phyloP scores from a whole-genome alignment of 768 basidiomycete species.

The Dacryopinax primogenitus region DNA sequence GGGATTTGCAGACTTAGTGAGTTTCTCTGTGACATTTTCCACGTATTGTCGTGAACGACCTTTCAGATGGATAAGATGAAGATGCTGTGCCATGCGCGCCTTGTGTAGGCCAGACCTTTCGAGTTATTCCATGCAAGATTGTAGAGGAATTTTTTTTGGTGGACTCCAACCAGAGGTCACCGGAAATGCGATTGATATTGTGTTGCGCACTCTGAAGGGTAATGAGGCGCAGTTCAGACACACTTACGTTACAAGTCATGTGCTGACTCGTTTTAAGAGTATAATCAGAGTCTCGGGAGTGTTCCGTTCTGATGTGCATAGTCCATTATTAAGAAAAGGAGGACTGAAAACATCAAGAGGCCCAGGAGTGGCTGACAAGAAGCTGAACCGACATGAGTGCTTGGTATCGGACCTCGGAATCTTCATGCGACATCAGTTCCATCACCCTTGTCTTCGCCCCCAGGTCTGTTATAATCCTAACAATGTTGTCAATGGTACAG shows the following conservation, averaged over 20 bases:
- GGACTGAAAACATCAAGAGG: slow-evolving; percentile 10
- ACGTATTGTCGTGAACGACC: neutral
- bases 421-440: slow-evolving; percentile 16
- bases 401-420: slow-evolving; percentile 83
- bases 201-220: no score
- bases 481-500: neutral
- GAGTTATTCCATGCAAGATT: no score
- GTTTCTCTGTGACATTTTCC: neutral
- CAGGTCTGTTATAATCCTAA: slow-evolving; percentile 64
- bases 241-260: no score
- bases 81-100: no score
- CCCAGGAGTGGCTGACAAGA: slow-evolving; percentile 82
- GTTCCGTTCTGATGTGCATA: neutral
- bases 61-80: neutral
- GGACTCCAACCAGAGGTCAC: no score
- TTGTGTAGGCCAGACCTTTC: no score
- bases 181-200: no score
- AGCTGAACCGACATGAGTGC: slow-evolving; percentile 82
- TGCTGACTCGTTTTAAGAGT: no score
- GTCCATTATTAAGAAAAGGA: neutral
- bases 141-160: no score
- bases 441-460: slow-evolving; percentile 56
- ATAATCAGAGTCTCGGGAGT: no score
- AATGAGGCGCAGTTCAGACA: no score
- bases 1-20: neutral